These are phyloP conservation scores for Podospora pseudopauciseta DNA, from an alignment of 495 filamentous ascomycete genomes.

Conservation along the genomic window DNA sequence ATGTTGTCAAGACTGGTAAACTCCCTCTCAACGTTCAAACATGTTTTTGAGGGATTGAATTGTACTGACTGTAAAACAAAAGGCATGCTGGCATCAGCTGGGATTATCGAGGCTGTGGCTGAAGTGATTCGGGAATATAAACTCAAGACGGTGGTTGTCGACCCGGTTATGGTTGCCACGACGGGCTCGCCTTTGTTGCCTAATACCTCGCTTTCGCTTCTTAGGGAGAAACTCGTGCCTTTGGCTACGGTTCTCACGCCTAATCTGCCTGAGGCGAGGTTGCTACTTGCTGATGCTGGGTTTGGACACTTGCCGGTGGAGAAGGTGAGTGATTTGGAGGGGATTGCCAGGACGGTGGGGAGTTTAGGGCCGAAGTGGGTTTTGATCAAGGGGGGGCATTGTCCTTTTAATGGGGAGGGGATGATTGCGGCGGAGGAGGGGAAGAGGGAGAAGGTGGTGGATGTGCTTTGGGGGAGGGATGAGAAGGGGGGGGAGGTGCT, in stretches of 20 bases:
- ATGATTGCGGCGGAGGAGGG: constrained; percentile 49
- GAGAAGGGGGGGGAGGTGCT: constrained; percentile 14
- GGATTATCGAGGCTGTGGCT: constrained; percentile 71
- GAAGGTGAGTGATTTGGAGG: constrained; percentile 57
- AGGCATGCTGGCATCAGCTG: constrained; percentile 89
- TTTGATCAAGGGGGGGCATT: constrained; percentile 87
- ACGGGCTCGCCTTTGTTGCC: constrained; percentile 75
- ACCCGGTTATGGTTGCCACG: constrained; percentile 95
- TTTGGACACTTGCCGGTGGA: constrained; percentile 45
- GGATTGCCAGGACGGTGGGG: constrained; percentile 63
- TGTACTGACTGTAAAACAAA: not conserved
- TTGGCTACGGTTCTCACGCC: constrained; percentile 79
- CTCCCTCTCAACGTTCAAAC: constrained; percentile 1
- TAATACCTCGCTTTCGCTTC: constrained; percentile 57
- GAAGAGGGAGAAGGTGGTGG: constrained; percentile 63
- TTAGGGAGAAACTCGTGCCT: constrained; percentile 69
- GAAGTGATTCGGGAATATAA: constrained; percentile 58
- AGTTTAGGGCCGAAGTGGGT: constrained; percentile 71
- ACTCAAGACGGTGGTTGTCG: constrained; percentile 66
- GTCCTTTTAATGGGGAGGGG: constrained; percentile 66
- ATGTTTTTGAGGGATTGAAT: not conserved
- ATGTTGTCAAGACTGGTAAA: constrained; percentile 88
- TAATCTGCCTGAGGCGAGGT: constrained; percentile 83
- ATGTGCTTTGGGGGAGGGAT: constrained; percentile 61
- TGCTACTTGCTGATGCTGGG: constrained; percentile 63